Percentiles rank a stretch among this genome's conserved stretches.
phyloP scores from a whole-genome alignment of 352 stramenopile genomes.

The Phytophthora pluvialis region DNA sequence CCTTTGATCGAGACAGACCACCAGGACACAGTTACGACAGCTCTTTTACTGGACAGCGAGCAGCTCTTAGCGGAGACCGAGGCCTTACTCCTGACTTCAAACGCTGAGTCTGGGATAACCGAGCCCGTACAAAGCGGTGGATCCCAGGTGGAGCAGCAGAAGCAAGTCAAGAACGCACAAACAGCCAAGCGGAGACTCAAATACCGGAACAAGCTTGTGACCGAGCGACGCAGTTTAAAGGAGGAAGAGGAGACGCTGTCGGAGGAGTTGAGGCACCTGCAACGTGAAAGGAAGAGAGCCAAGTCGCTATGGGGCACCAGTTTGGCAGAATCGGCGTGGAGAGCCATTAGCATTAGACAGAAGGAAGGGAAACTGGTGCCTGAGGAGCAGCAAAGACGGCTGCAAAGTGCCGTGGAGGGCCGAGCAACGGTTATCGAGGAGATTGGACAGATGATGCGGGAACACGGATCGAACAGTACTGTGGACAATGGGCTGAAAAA shows the following conservation, averaged over 20 bases:
- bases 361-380: conserved; percentile 34
- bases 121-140: too few species aligned
- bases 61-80: conserved; percentile 29
- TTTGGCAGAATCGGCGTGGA: conserved; percentile 12
- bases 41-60: conserved; percentile 13
- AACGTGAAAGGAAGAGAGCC: conserved; percentile 9
- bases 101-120: not conserved
- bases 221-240: conserved; percentile 32
- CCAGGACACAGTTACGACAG: not conserved
- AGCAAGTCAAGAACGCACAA: conserved; percentile 10
- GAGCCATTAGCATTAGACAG: conserved; percentile 27
- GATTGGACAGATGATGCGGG: conserved; percentile 14
- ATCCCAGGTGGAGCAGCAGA: not conserved
- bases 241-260: conserved; percentile 18
- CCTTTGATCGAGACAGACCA: not conserved
- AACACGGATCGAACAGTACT: not conserved
- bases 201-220: conserved; percentile 36
- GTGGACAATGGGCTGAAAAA: not conserved
- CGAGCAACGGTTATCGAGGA: conserved; percentile 31
- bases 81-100: conserved; percentile 6
- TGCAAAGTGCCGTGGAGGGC: conserved; percentile 25
- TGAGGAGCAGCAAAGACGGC: conserved; percentile 26
- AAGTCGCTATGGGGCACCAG: conserved; percentile 3
- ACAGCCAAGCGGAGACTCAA: conserved; percentile 27
- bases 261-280: conserved; percentile 16